phyloP scores from a whole-genome alignment of 192 early-diverging fungal genomes.

The Polychytrium aggregatum region DNA sequence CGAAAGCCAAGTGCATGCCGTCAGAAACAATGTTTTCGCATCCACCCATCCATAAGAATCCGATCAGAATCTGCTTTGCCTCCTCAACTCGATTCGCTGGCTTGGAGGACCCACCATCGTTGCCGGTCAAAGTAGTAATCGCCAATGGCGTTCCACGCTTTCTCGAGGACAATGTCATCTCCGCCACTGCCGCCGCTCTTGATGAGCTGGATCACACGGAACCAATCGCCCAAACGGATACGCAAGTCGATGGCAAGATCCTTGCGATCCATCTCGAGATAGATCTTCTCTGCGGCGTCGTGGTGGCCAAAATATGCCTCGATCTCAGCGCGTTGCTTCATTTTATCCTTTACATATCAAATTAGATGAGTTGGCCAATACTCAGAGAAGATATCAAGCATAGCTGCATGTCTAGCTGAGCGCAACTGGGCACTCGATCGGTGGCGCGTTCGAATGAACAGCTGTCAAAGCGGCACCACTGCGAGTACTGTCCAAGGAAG shows the following conservation, averaged over 20 bases:
- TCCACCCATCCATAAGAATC: no score
- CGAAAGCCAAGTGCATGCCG: no score
- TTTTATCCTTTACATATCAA: conserved; percentile 20
- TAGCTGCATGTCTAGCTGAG: no score
- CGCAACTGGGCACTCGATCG: no score
- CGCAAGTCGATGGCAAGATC: conserved; percentile 45
- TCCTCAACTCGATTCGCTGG: no score
- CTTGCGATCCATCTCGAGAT: conserved; percentile 46
- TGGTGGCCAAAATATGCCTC: conserved; percentile 33
- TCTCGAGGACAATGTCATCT: conserved; percentile 43
- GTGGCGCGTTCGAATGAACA: no score
- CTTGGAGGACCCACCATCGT: conserved; percentile 18
- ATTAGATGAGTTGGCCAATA: neutral
- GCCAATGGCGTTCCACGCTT: conserved; percentile 42
- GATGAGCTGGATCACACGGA: conserved; percentile 45
- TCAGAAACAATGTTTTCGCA: no score
- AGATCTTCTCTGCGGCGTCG: conserved; percentile 37
- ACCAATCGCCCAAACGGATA: conserved; percentile 43
- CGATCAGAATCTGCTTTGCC: no score
- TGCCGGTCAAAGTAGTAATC: conserved; percentile 43
- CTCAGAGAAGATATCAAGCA: no score
- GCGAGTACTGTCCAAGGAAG: no score
- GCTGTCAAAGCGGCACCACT: no score
- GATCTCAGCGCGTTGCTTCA: conserved; percentile 43
- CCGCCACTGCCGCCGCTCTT: conserved; percentile 40